A percentile compares a stretch with the other conserved stretches of the same genome.
Conservation (phyloP, 179 eudicot genomes). For the Spergularia azorica region DNA sequence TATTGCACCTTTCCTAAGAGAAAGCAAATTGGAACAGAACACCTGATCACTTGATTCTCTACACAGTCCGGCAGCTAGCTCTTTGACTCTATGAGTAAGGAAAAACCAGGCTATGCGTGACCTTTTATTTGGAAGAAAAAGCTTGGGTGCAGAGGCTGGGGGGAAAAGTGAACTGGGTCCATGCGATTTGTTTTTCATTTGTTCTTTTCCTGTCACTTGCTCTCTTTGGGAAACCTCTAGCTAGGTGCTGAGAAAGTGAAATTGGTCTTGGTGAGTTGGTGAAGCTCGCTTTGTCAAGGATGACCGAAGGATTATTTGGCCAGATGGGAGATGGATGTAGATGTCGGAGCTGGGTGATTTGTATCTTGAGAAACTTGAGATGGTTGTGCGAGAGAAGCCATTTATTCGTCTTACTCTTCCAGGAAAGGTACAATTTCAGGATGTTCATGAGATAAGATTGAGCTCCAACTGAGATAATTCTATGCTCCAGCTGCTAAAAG, state of each 20-base stretch:
- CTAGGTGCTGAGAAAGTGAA: background rate
- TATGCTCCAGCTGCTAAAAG: too few relatives aligned
- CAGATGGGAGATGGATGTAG: background rate
- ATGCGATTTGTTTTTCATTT: background rate
- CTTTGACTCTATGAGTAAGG: too few relatives aligned
- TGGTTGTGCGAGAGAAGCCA: too few relatives aligned
- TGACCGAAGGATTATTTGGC: background rate
- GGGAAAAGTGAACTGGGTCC: background rate
- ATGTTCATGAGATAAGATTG: too few relatives aligned
- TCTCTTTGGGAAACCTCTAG: background rate
- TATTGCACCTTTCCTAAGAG: background rate
- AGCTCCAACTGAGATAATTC: too few relatives aligned
- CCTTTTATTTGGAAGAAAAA: background rate
- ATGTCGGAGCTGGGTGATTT: background rate
- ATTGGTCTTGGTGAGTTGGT: background rate
- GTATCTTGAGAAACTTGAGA: too few relatives aligned
- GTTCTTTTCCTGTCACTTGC: background rate
- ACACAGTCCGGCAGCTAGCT: too few relatives aligned
- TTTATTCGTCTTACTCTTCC: too few relatives aligned
- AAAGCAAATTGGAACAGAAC: background rate
- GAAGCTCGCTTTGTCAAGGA: background rate
- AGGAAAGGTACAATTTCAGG: too few relatives aligned
- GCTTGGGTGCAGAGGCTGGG: background rate
- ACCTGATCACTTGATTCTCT: too few relatives aligned
- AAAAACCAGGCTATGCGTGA: too few relatives aligned